These are phyloP conservation scores for Musa beccarii DNA, from an alignment of 176 grass and related monocot species.

Conservation along the genomic window DNA sequence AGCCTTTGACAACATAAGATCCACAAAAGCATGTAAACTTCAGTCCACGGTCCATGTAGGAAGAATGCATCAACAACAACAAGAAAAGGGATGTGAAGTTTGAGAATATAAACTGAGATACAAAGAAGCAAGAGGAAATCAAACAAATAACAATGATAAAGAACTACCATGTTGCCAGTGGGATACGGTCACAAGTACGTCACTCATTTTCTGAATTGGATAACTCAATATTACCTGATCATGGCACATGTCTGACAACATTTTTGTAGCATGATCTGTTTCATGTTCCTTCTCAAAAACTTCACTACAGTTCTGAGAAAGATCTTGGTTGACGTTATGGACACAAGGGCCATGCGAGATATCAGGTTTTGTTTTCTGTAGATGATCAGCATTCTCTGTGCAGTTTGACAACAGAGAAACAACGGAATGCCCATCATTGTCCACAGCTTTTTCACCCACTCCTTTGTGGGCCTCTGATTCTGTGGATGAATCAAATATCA, in stretches of 20 bases:
- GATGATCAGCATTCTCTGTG: conserved; percentile 28
- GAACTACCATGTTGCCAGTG: too few relatives aligned
- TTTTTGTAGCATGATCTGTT: conserved; percentile 34
- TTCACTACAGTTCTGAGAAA: conserved; percentile 25
- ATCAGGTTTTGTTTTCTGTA: conserved; percentile 27
- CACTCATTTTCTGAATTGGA: not conserved
- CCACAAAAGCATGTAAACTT: too few relatives aligned
- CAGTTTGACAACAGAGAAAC: conserved; percentile 38
- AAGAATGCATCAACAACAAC: too few relatives aligned
- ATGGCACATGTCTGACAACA: conserved; percentile 25
- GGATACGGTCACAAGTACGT: too few relatives aligned
- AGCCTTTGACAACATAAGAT: too few relatives aligned
- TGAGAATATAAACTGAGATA: too few relatives aligned
- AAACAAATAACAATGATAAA: too few relatives aligned
- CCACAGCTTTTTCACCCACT: conserved; percentile 19
- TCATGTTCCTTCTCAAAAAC: conserved; percentile 31
- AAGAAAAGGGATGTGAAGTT: too few relatives aligned
- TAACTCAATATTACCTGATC: conserved; percentile 11
- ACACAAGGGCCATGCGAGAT: conserved; percentile 16
- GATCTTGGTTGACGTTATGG: conserved; percentile 24
- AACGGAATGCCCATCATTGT: conserved; percentile 39
- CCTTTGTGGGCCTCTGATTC: conserved; percentile 42
- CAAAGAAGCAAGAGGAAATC: too few relatives aligned
- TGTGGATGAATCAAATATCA: conserved; percentile 49
- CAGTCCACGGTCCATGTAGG: too few relatives aligned